These are phyloP conservation scores for Exophiala dermatitidis DNA, from an alignment of 2,329 filamentous ascomycete species.

Conservation along the genomic window DNA sequence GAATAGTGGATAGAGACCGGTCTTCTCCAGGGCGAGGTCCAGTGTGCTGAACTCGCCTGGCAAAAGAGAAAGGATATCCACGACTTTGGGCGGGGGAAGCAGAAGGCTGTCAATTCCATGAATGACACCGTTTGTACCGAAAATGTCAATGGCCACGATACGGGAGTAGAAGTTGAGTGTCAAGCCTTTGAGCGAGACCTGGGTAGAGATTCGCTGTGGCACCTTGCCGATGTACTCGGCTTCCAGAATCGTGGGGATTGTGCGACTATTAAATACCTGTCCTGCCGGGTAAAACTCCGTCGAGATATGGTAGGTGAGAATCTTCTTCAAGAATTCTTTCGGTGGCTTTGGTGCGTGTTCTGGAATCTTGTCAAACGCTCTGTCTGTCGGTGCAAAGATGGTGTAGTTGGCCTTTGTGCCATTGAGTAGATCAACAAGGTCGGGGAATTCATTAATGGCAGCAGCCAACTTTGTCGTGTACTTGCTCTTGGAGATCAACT, in stretches of 20 bases:
- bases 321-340: conserved; percentile 61
- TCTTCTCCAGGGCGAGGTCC: conserved; percentile 65
- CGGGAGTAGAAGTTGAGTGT: conserved; percentile 70
- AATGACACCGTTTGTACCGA: conserved; percentile 55
- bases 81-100: conserved; percentile 62
- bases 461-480: conserved; percentile 70
- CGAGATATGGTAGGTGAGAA: conserved; percentile 70
- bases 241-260: conserved; percentile 62
- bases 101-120: conserved; percentile 69
- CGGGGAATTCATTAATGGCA: conserved; percentile 64
- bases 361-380: conserved; percentile 63
- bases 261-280: conserved; percentile 62
- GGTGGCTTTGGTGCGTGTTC: conserved; percentile 54
- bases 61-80: conserved; percentile 57
- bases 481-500: conserved; percentile 68
- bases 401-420: conserved; percentile 68
- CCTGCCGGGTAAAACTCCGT: conserved; percentile 59
- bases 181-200: conserved; percentile 56
- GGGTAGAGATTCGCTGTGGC: conserved; percentile 65
- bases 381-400: conserved; percentile 70
- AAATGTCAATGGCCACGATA: conserved; percentile 63
- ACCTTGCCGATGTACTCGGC: conserved; percentile 55
- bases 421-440: conserved; percentile 67
- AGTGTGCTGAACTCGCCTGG: conserved; percentile 73
- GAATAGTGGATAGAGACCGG: conserved; percentile 58